Percentiles rank a stretch among this genome's conserved stretches.
phyloP scores from a whole-genome alignment of 139 green algal species.

The Haematococcus sp. region DNA sequence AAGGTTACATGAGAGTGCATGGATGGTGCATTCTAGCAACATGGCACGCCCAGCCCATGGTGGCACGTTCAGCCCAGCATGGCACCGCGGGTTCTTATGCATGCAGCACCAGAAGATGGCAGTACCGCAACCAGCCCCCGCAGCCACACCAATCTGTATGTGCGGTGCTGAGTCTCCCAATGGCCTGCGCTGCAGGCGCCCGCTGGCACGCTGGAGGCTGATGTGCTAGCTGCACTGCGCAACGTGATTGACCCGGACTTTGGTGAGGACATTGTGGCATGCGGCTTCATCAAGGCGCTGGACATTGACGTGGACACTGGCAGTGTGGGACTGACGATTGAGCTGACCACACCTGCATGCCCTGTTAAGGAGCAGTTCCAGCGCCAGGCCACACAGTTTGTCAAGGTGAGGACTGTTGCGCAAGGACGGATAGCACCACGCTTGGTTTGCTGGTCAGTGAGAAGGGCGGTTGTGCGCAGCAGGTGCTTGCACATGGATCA shows the following conservation, averaged over 20 bases:
- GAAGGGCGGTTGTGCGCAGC: neutral
- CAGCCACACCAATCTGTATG: no score
- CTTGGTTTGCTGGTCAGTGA: neutral
- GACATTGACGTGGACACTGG: constrained; percentile 40
- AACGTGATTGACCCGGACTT: constrained; percentile 97
- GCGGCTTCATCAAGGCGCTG: constrained; percentile 95
- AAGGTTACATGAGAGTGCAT: no score
- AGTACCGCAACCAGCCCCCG: no score
- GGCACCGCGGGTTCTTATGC: no score
- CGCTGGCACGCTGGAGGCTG: constrained; percentile 24
- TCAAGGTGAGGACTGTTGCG: constrained; percentile 41
- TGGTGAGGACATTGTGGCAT: constrained; percentile 93
- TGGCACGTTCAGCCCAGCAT: no score
- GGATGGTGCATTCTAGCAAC: no score
- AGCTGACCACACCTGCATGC: constrained; percentile 98
- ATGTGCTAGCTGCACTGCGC: constrained; percentile 80
- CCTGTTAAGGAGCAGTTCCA: constrained; percentile 97
- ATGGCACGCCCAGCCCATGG: no score
- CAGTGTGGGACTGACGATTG: constrained; percentile 77
- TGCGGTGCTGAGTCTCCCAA: no score
- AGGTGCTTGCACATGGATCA: no score
- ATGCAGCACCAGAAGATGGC: no score
- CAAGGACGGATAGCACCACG: neutral
- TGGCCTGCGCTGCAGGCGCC: neutral
- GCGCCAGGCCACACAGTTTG: constrained; percentile 45